phyloP scores from a whole-genome alignment of 192 early-diverging fungal genomes.

The Phlyctochytrium bullatum region DNA sequence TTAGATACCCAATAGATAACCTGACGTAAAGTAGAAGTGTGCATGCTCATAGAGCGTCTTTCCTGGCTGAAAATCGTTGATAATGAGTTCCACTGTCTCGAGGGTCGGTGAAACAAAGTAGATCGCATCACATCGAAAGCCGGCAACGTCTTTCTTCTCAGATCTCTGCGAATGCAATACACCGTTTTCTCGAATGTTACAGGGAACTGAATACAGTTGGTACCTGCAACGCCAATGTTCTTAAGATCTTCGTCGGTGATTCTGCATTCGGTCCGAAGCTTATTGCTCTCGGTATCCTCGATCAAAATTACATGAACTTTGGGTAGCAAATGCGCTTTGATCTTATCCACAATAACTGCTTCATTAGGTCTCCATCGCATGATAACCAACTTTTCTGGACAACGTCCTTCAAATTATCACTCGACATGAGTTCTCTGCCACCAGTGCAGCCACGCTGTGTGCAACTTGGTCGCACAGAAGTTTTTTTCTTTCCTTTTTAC shows the following conservation, averaged over 20 bases:
- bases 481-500: too few relatives aligned
- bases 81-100: neutral
- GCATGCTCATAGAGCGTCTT: neutral
- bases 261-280: constrained; percentile 2
- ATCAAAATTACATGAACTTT: constrained; percentile 5
- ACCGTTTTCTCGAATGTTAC: neutral
- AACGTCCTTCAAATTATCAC: neutral
- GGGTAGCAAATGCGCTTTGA: neutral
- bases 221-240: constrained; percentile 14
- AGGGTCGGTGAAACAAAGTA: constrained; percentile 19
- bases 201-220: neutral
- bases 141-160: neutral
- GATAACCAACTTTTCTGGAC: neutral
- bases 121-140: neutral
- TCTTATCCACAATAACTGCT: neutral
- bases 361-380: neutral
- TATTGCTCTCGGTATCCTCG: neutral
- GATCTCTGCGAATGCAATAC: constrained; percentile 5
- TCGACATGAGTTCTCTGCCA: too few relatives aligned
- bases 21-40: constrained; percentile 15
- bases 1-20: neutral
- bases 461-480: too few relatives aligned
- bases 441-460: too few relatives aligned
- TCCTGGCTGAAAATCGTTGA: neutral
- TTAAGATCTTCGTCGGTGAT: constrained; percentile 15